Conservation (phyloP, 495 filamentous ascomycete species). For the Penicillium chermesinum region DNA sequence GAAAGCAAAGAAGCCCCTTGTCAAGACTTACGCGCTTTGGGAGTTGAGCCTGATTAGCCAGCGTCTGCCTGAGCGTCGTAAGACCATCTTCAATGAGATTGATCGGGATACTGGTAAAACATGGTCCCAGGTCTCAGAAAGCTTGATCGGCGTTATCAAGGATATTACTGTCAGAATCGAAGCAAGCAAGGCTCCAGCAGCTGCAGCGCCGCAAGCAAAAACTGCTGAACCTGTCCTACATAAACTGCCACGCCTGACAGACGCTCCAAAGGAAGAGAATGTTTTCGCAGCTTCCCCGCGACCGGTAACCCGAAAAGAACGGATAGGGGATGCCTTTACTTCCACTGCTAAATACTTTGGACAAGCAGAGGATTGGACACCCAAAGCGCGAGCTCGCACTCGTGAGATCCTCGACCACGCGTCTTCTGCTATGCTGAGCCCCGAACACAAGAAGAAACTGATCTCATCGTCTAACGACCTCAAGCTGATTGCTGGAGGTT, state of each 20-base stretch:
- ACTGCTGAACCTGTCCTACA: slow-evolving; percentile 35
- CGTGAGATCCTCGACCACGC: slow-evolving; percentile 40
- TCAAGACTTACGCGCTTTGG: slow-evolving; percentile 81
- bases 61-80: slow-evolving; percentile 65
- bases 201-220: slow-evolving; percentile 23
- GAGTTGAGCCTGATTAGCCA: slow-evolving; percentile 77
- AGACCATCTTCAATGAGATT: slow-evolving; percentile 82
- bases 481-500: slow-evolving; percentile 34
- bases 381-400: slow-evolving; percentile 36
- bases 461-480: slow-evolving; percentile 33
- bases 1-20: slow-evolving; percentile 54
- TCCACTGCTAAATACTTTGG: slow-evolving; percentile 55
- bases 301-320: slow-evolving; percentile 42
- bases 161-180: slow-evolving; percentile 61
- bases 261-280: slow-evolving; percentile 53
- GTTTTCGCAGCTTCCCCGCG: slow-evolving; percentile 50
- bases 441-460: slow-evolving; percentile 39
- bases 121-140: slow-evolving; percentile 71
- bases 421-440: slow-evolving; percentile 36
- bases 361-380: slow-evolving; percentile 50
- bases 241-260: slow-evolving; percentile 45
- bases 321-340: slow-evolving; percentile 49
- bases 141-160: slow-evolving; percentile 63
- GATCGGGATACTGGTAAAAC: slow-evolving; percentile 72
- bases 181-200: slow-evolving; percentile 47